phyloP scores from a whole-genome alignment of 495 filamentous ascomycete species.

The Xylaria scruposa region DNA sequence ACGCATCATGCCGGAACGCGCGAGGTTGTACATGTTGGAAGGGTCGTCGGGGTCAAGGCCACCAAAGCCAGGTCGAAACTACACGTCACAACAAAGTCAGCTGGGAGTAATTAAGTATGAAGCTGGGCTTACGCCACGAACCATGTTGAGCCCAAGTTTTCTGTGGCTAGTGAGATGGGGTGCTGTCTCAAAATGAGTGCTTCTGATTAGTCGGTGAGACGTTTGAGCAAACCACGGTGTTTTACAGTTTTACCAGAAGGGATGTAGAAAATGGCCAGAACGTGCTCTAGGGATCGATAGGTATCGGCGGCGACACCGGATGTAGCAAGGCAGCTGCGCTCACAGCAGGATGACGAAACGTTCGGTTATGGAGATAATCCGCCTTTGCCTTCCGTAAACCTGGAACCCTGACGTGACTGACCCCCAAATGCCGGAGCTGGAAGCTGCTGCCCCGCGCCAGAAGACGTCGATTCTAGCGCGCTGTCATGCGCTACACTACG shows the following conservation, averaged over 20 bases:
- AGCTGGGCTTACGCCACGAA: slow-evolving; percentile 3
- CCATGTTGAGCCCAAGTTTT: slow-evolving; percentile 21
- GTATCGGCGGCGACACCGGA: slow-evolving; percentile 5
- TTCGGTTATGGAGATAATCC: slow-evolving; percentile 34
- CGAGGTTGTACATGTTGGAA: slow-evolving; percentile 56
- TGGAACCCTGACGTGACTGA: not conserved
- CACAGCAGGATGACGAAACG: slow-evolving; percentile 38
- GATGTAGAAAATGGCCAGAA: not conserved
- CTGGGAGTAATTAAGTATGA: slow-evolving; percentile 1
- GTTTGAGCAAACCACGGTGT: not conserved
- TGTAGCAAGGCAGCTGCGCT: slow-evolving; percentile 16
- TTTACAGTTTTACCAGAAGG: not conserved
- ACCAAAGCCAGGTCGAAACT: slow-evolving; percentile 43
- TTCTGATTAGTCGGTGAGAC: slow-evolving; percentile 19
- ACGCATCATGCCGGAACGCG: slow-evolving; percentile 46
- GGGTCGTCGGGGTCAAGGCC: slow-evolving; percentile 66
- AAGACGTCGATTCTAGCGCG: slow-evolving; percentile 15
- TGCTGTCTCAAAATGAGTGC: slow-evolving; percentile 6
- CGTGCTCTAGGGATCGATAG: not conserved
- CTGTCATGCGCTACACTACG: not conserved
- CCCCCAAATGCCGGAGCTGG: slow-evolving; percentile 7
- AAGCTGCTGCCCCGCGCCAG: slow-evolving; percentile 17
- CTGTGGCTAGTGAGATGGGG: slow-evolving; percentile 13
- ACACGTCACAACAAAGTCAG: slow-evolving; percentile 9
- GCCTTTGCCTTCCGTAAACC: slow-evolving; percentile 6